Base-by-base conservation (phyloP, 1,139 yeast species). In the Magnusiomyces fungicola region DNA sequence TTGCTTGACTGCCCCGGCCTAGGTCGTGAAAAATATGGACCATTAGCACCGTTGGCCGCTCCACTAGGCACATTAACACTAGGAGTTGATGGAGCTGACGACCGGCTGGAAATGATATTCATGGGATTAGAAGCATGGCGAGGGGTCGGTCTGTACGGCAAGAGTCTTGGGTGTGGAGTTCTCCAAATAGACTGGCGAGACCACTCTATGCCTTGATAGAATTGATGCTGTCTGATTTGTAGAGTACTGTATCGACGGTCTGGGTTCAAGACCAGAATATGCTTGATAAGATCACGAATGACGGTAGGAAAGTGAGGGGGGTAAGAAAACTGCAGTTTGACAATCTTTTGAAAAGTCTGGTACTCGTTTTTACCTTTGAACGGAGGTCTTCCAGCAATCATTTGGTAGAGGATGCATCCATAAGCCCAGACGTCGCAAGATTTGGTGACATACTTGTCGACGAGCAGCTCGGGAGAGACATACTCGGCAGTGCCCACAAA, bases 361-460 rank as follows among this genome's bases (percentile, higher is more conserved):
- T 89, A 94, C 66, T 94, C 98, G 49, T 95, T 92, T n/a, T 84
- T 73, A 0, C 96, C 98, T 63, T 90, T 92, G 69, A 94, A 94
- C 10, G 99, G 98, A 0, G 98, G 98, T 49, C 78, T 77, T 1
- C 98, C 98, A 22, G 95, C 88, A 58, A 94, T 83, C 78, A 94
- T 81, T 66, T 94, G 98, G 66, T 80, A 94, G 21, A 94, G 66
- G 18, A 94, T 85, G 67, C 98, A 94, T 1, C 97, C 99, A 56
- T 88, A 75, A 0, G 98, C 97, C 99, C 99, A 94, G 10, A 92
- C 74, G 66, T 94, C 99, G 45, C 95, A 80, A 48, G 88, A 81
- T 60, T 83, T 85, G 25, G 96, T 97, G 55, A 94, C 85, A 25
- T 77, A 74, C 62, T 90, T 92, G 58, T 84, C 83, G 55, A 83